Base-by-base conservation (phyloP, 257 asterid species). In the Linderniella brevidens region DNA sequence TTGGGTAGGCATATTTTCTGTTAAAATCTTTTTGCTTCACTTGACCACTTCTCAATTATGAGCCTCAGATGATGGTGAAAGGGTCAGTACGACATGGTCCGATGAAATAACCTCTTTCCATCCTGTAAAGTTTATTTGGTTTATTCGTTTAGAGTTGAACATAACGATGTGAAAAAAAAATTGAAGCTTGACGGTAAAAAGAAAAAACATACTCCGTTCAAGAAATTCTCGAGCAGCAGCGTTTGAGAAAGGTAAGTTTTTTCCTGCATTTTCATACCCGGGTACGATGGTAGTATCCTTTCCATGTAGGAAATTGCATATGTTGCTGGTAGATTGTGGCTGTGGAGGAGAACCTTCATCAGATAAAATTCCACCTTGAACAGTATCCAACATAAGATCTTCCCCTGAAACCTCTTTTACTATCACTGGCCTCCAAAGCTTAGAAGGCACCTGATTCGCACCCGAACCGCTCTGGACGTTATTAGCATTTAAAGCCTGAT, bases 21-120 rank as follows among this genome's bases (percentile, higher is more conserved):
- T 25, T 25, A 25, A 25, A 6, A 25, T 2, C 6, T 25, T 25
- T 3, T 25, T 25, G 6, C 32, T 25, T 25, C 32, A 25, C 32
- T 25, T 25, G 32, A 25, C 32, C 32, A 25, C 32, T 25, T 25
- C 32, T 25, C 32, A 3, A 6, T 6, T 6, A 3, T 25, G 4
- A 25, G 6, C 32, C 3, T 25, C 32, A 2, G 32, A 25, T 25
- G 32, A 25, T 25, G 32, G 32, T 25, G 81, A 67, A n/a, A 80
- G 73, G 64, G 55, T 83, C 54, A 82, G 64, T 19, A 11, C 66
- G 64, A 73, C 76, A 54, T 82, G 94, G 52, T 87, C 93, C 9
- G 69, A 71, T 3, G 86, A 48, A 54, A 82, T 69, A 11, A 85
- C 88, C 52, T 82, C 92, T 55, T 77, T 82, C 93, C 92, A 82